These are phyloP conservation scores for Amanita polypyramis DNA, from an alignment of 768 basidiomycete genomes.

Conservation along the genomic window DNA sequence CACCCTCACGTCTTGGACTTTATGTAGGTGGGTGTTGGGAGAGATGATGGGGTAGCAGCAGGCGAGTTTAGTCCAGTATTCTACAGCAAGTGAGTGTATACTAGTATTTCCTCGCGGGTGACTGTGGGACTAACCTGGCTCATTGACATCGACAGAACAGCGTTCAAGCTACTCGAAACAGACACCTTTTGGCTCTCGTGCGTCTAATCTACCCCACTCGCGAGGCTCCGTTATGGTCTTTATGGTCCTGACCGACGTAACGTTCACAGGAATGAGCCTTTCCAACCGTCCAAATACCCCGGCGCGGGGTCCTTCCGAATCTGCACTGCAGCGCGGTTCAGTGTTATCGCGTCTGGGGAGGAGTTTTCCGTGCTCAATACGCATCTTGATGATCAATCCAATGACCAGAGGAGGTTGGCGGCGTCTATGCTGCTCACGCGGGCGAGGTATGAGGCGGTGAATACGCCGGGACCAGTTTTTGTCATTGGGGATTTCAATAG, in stretches of 20 bases:
- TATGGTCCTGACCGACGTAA: no score
- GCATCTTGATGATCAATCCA: constrained; percentile 45
- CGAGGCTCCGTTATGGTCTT: background rate
- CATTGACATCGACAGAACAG: no score
- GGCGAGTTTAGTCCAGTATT: constrained; percentile 60
- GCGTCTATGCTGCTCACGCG: constrained; percentile 42
- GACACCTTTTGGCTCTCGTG: constrained; percentile 52
- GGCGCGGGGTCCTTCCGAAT: constrained; percentile 40
- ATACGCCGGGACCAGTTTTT: constrained; percentile 29
- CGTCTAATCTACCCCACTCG: constrained; percentile 10
- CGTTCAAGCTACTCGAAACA: constrained; percentile 25
- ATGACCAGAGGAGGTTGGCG: constrained; percentile 37
- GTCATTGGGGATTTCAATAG: constrained; percentile 47
- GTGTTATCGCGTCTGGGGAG: constrained; percentile 11
- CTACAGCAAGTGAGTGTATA: constrained; percentile 33
- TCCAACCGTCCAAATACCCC: constrained; percentile 37
- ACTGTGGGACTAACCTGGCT: no score
- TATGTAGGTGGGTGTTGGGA: constrained; percentile 45
- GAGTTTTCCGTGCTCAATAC: constrained; percentile 38
- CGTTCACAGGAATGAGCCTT: constrained; percentile 29
- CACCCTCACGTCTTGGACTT: background rate
- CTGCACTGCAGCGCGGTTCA: constrained; percentile 35
- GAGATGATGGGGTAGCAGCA: constrained; percentile 42
- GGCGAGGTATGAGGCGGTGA: constrained; percentile 36
- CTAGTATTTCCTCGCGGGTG: no score